These are phyloP conservation scores for Hyphodiscus hymeniophilus DNA, from an alignment of 495 filamentous ascomycete species.

Conservation along the genomic window DNA sequence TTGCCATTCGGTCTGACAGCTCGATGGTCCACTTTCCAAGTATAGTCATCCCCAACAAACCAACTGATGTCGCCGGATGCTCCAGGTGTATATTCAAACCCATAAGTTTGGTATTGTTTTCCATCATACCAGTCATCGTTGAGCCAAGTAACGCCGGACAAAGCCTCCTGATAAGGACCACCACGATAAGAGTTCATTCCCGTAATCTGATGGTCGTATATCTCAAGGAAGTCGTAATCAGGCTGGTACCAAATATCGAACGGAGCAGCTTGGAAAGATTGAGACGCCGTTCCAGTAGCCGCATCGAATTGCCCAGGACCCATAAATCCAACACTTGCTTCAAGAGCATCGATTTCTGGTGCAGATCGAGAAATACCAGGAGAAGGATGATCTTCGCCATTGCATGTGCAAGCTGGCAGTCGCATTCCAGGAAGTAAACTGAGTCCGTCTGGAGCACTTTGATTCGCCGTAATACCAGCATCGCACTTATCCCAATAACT, in stretches of 20 bases:
- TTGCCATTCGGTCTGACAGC: constrained; percentile 68
- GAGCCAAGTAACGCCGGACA: constrained; percentile 62
- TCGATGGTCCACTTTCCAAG: constrained; percentile 57
- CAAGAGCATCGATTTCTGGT: constrained; percentile 71
- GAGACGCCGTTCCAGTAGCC: constrained; percentile 55
- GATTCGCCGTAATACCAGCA: constrained; percentile 70
- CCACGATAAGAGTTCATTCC: constrained; percentile 59
- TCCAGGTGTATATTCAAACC: constrained; percentile 67
- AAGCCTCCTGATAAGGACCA: constrained; percentile 63
- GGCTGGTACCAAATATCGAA: constrained; percentile 73
- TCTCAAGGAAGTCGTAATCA: constrained; percentile 54
- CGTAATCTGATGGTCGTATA: constrained; percentile 53
- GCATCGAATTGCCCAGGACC: constrained; percentile 33
- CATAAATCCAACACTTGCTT: constrained; percentile 54
- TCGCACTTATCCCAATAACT: constrained; percentile 68
- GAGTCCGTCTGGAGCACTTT: constrained; percentile 59
- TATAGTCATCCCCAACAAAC: constrained; percentile 58
- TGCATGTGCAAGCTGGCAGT: constrained; percentile 62
- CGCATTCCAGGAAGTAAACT: constrained; percentile 68
- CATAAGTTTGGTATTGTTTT: constrained; percentile 61
- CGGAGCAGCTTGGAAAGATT: constrained; percentile 65
- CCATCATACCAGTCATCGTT: constrained; percentile 75
- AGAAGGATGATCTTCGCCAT: constrained; percentile 56
- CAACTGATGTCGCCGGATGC: constrained; percentile 52
- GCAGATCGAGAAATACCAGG: constrained; percentile 63